phyloP scores from a whole-genome alignment of 2,329 filamentous ascomycete genomes.

The Rhexocercosporidium sp. region DNA sequence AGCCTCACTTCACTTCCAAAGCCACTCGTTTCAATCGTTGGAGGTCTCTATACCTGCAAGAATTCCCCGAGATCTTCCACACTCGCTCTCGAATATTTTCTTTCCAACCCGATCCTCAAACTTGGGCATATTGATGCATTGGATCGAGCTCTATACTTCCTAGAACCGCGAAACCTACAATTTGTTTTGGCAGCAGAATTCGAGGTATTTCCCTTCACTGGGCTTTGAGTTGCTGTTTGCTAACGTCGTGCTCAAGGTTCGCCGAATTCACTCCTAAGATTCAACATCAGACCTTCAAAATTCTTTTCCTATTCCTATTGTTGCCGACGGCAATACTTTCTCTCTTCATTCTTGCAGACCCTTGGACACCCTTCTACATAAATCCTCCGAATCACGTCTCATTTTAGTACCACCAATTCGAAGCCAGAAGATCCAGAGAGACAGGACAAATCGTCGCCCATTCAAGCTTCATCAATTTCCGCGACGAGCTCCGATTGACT shows the following conservation, averaged over 20 bases:
- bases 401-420: neutral
- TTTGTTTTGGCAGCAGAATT: neutral
- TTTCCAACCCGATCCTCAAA: neutral
- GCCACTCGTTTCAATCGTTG: conserved; percentile 17
- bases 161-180: neutral
- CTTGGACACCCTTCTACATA: neutral
- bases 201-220: neutral
- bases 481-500: neutral
- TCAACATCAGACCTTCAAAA: neutral
- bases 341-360: neutral
- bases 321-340: neutral
- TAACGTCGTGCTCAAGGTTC: neutral
- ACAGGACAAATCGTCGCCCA: neutral
- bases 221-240: neutral
- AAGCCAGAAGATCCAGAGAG: neutral
- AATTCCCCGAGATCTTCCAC: neutral
- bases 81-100: neutral
- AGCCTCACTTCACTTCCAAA: conserved; percentile 3
- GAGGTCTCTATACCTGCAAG: neutral
- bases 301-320: neutral
- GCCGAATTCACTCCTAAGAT: neutral
- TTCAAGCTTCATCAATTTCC: neutral
- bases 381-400: neutral
- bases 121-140: neutral
- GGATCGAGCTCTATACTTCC: neutral